Base-by-base conservation (phyloP, 2,329 filamentous ascomycete genomes). In the Stachybotrys chartarum region DNA sequence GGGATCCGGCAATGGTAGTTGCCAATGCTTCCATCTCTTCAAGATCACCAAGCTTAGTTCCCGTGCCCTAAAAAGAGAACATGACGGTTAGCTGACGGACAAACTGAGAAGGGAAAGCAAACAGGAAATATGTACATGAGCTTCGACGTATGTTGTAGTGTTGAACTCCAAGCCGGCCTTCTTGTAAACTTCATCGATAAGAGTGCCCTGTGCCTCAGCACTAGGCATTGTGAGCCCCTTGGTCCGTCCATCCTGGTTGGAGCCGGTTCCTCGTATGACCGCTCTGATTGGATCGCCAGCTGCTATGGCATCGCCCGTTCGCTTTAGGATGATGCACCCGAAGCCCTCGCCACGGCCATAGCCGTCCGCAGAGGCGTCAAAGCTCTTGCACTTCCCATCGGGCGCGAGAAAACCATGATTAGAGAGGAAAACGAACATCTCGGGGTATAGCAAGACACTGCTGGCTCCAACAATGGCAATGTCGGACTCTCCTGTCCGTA, bases 281-380 rank as follows among this genome's bases (percentile, higher is more conserved):
- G 67, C 66, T 3, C 67, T 63, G 42, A 73, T 69, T 0, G 65
- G 64, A 60, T 80, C 74, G 10, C 71, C 70, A 46, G 75, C 74
- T 5, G 59, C 60, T 3, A 79, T 55, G 2, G 78, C 78, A 53
- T 73, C 68, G 5, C 65, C 63, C 0, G 79, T 60, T 0, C 63
- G 69, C 63, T 80, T 80, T 5, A 81, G 55, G 5, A 77, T 54
- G 3, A 63, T 6, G 47, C 52, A n/a, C 42, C 53, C 42, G 48
- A 80, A 55, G n/a, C 70, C 66, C 57, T 80, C 76, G 10, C 75
- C 75, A 30, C 76, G 67, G 1, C 67, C 73, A 61, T 79, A 80
- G 2, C 79, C 74, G 56, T 59, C 57, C 3, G 55, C 59, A 71
- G 50, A 72, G 6, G 62, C 59, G 58, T 78, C 78, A 57, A 70